Evolutionary conservation across 2,329 filamentous ascomycete genomes (phyloP), one percentile per base, ranked within the genome.

Genomic region (Calonectria pteridis): DNA sequence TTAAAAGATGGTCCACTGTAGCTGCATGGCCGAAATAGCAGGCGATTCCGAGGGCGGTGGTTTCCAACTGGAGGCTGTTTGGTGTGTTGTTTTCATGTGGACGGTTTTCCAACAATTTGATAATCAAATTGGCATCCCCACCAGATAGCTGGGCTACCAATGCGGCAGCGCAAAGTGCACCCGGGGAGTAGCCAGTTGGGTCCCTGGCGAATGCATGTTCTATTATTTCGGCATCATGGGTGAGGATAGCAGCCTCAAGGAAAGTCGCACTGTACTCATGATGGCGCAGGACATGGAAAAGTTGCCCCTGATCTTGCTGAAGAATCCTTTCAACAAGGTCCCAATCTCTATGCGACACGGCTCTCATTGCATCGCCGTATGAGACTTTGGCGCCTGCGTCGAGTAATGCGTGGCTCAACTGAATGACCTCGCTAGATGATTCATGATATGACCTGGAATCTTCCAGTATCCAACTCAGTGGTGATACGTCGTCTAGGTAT

Each of bases 391-490:
- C 26, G 18, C 18, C 50, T 18, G 16, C 26, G 5, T 53, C 16
- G 9, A 53, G 14, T 26, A 53, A 9, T 11, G 16, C 50, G 10
- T 1, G 11, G 16, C 26, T 29, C 26, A 53, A 20, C 7, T 20
- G 28, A 31, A 53, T 46, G 7, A 10, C 5, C 6, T 43, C 20
- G 16, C 6, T 11, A 18, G 37, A 20, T 20, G 16, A 4, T 4
- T 14, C 3, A 7, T 1, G 18, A 43, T 16, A 4, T 16, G 1
- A 20, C 2, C 14, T 18, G 3, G 1, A 9, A 23, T 1, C 2
- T 23, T 13, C 3, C 2, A 46, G n/a, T n/a, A 9, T 10, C 23
- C 7, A 13, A 13, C 28, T 31, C 9, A 53, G 18, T 4, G 20
- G 28, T 20, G 50, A 31, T 53, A 4, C 7, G 14, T 14, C 20